phyloP scores from a whole-genome alignment of 2,329 filamentous ascomycete species.

The Blastomyces gilchristii region DNA sequence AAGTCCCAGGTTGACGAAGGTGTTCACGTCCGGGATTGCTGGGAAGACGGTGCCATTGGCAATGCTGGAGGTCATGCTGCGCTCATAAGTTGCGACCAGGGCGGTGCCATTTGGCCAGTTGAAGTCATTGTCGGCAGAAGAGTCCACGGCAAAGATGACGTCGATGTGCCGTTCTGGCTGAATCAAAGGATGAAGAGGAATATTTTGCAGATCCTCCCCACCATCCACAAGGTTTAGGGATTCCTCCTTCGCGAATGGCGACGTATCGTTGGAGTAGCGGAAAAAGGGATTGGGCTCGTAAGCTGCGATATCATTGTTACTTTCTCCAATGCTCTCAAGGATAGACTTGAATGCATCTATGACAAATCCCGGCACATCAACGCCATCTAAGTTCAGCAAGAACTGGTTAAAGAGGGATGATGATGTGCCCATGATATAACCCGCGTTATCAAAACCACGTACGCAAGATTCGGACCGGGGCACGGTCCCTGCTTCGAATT shows the following conservation, averaged over 20 bases:
- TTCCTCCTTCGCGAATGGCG: slow-evolving; percentile 44
- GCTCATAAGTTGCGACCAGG: slow-evolving; percentile 62
- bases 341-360: slow-evolving; percentile 43
- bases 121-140: slow-evolving; percentile 58
- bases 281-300: slow-evolving; percentile 70
- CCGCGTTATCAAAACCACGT: slow-evolving; percentile 69
- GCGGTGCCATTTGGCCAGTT: slow-evolving; percentile 71
- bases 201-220: slow-evolving; percentile 66
- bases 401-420: slow-evolving; percentile 76
- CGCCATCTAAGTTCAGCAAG: slow-evolving; percentile 53
- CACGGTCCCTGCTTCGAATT: slow-evolving; percentile 55
- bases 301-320: slow-evolving; percentile 61
- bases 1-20: slow-evolving; percentile 65
- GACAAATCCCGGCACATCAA: slow-evolving; percentile 42
- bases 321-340: slow-evolving; percentile 45
- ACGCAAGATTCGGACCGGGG: slow-evolving; percentile 52
- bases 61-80: slow-evolving; percentile 49
- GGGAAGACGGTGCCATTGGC: slow-evolving; percentile 63
- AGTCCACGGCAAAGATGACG: slow-evolving; percentile 71
- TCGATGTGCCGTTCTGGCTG: slow-evolving; percentile 63
- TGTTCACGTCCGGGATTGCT: slow-evolving; percentile 60
- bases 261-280: slow-evolving; percentile 50
- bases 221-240: slow-evolving; percentile 66
- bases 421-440: slow-evolving; percentile 77
- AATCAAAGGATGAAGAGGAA: slow-evolving; percentile 67